Evolutionary conservation across 495 filamentous ascomycete genomes (phyloP).

Genomic region (Penicillium atrosanguineum): DNA sequence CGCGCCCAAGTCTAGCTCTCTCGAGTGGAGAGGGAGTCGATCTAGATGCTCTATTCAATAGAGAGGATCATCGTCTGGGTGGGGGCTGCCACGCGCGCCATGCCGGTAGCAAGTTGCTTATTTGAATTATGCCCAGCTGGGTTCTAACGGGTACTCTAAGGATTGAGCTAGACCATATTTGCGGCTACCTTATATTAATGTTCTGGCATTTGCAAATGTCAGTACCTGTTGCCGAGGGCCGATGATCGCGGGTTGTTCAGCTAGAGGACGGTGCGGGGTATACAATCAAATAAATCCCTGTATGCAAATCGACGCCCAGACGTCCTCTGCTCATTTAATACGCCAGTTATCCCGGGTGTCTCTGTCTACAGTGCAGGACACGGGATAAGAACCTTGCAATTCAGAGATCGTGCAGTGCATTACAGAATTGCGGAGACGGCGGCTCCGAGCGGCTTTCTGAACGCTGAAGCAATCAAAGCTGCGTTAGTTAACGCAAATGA

Average conservation of each 20-base stretch:
- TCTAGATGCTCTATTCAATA: conserved; percentile 15
- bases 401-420: not conserved
- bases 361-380: no score
- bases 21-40: conserved; percentile 16
- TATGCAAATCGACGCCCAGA: not conserved
- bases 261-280: conserved; percentile 19
- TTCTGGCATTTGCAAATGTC: not conserved
- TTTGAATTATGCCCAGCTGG: not conserved
- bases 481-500: no score
- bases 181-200: conserved; percentile 3
- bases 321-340: no score
- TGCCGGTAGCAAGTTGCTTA: conserved; percentile 1
- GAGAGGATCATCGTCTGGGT: conserved; percentile 29
- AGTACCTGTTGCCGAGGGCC: conserved; percentile 9
- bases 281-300: not conserved
- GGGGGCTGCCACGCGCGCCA: conserved; percentile 22
- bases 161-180: no score
- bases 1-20: conserved; percentile 19
- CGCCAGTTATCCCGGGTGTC: no score
- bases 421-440: not conserved
- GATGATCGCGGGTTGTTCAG: conserved; percentile 14
- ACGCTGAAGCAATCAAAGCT: not conserved
- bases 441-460: no score
- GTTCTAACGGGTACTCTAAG: no score
- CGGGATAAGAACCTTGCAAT: no score